phyloP scores from a whole-genome alignment of 2,329 filamentous ascomycete species.

The Trichophaea hybrida region DNA sequence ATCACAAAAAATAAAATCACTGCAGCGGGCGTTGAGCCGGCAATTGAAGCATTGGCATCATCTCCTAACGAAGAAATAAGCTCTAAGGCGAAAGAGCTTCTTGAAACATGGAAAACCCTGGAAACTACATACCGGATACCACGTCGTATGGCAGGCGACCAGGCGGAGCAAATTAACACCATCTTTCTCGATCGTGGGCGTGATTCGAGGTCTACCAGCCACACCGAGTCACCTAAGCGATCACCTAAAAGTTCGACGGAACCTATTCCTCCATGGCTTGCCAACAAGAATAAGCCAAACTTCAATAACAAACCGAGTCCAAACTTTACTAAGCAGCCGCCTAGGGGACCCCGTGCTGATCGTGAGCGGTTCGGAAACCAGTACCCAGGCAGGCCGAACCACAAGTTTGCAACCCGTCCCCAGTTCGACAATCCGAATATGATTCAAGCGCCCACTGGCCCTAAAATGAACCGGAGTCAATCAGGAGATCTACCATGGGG shows the following conservation, averaged over 20 bases:
- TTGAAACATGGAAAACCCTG: slow-evolving; percentile 77
- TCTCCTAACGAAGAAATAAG: slow-evolving; percentile 61
- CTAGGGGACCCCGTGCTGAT: slow-evolving; percentile 19
- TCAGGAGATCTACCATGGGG: slow-evolving; percentile 19
- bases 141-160: slow-evolving; percentile 36
- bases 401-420: background rate
- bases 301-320: slow-evolving; percentile 27
- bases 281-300: background rate
- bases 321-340: slow-evolving; percentile 18
- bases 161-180: slow-evolving; percentile 31
- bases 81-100: slow-evolving; percentile 52
- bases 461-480: background rate
- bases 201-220: slow-evolving; percentile 14
- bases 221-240: slow-evolving; percentile 11
- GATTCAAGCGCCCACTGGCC: background rate
- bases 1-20: slow-evolving; percentile 94
- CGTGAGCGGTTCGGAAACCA: slow-evolving; percentile 10
- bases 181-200: slow-evolving; percentile 15
- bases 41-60: slow-evolving; percentile 50
- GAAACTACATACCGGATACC: slow-evolving; percentile 88
- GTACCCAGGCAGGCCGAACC: background rate
- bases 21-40: slow-evolving; percentile 84
- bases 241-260: background rate
- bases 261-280: slow-evolving; percentile 1
- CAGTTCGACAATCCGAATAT: background rate